phyloP scores from a whole-genome alignment of 2,329 filamentous ascomycete species.

The Dothistroma septosporum region DNA sequence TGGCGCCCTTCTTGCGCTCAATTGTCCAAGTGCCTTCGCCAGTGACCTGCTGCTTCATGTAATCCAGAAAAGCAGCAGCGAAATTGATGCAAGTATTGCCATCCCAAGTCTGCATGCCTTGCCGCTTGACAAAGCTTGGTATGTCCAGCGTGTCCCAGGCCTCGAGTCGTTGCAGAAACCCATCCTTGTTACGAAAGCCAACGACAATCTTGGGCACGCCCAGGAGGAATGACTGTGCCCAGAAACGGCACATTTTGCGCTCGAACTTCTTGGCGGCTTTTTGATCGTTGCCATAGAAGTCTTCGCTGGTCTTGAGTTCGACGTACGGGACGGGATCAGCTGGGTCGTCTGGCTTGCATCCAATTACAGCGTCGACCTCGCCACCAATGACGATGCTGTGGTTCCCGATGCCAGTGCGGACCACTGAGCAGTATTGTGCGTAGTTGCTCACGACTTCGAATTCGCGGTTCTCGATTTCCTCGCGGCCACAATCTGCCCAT shows the following conservation, averaged over 20 bases:
- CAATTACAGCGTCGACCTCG: conserved; percentile 92
- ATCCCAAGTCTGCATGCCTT: conserved; percentile 71
- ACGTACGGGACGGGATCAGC: conserved; percentile 81
- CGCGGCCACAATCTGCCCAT: conserved; percentile 68
- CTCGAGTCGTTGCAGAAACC: conserved; percentile 67
- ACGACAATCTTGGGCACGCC: conserved; percentile 90
- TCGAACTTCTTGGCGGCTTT: conserved; percentile 74
- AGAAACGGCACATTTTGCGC: conserved; percentile 82
- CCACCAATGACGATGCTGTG: conserved; percentile 75
- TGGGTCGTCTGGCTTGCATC: conserved; percentile 63
- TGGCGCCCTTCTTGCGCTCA: conserved; percentile 55
- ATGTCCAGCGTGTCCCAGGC: conserved; percentile 77
- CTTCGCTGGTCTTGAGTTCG: conserved; percentile 79
- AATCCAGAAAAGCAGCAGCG: conserved; percentile 66
- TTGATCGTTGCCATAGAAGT: conserved; percentile 45
- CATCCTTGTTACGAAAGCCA: conserved; percentile 72
- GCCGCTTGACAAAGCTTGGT: conserved; percentile 66
- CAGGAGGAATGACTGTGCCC: conserved; percentile 92
- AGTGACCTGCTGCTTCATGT: conserved; percentile 41
- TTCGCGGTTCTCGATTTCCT: conserved; percentile 73
- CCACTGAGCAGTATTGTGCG: conserved; percentile 92
- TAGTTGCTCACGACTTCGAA: conserved; percentile 75
- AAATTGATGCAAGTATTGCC: conserved; percentile 94
- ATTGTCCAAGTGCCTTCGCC: conserved; percentile 79
- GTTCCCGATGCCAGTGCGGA: conserved; percentile 78